These are phyloP conservation scores for Pichia sp. DNA, from an alignment of 1,139 yeast genomes.

Conservation along the genomic window DNA sequence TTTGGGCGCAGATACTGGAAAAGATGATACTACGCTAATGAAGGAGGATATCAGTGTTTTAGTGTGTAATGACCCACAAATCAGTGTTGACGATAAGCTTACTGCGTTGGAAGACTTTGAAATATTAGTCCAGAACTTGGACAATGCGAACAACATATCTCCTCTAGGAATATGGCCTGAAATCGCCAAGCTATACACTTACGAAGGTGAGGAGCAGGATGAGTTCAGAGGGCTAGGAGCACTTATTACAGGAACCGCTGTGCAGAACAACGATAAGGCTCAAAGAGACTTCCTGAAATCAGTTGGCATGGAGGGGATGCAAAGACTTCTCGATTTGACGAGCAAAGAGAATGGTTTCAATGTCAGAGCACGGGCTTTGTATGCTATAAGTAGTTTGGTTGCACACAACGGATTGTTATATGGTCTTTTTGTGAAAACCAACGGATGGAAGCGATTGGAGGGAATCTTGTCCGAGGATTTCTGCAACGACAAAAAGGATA, in stretches of 20 bases:
- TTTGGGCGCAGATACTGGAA: constrained; percentile 53
- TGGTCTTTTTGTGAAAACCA: constrained; percentile 45
- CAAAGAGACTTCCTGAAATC: constrained; percentile 61
- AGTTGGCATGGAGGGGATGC: constrained; percentile 26
- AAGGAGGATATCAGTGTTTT: constrained; percentile 64
- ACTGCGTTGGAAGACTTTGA: constrained; percentile 89
- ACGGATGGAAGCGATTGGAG: constrained; percentile 57
- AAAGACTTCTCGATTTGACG: constrained; percentile 12
- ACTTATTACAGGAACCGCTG: constrained; percentile 84
- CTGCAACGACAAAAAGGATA: constrained; percentile 36
- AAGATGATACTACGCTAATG: constrained; percentile 86
- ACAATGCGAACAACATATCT: constrained; percentile 90
- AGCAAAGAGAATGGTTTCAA: constrained; percentile 13
- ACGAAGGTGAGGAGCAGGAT: constrained; percentile 43
- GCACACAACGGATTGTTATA: constrained; percentile 65
- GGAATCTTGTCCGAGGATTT: constrained; percentile 17
- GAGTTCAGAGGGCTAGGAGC: constrained; percentile 56
- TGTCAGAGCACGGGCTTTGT: constrained; percentile 60
- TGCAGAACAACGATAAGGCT: constrained; percentile 77
- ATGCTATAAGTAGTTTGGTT: constrained; percentile 72
- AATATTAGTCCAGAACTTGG: constrained; percentile 89
- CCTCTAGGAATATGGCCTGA: constrained; percentile 74
- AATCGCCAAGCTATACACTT: constrained; percentile 40
- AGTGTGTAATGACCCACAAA: constrained; percentile 48
- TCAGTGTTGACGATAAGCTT: constrained; percentile 46